phyloP scores from a whole-genome alignment of 2,329 filamentous ascomycete genomes.

The Ploettnerulaceae sp. region DNA sequence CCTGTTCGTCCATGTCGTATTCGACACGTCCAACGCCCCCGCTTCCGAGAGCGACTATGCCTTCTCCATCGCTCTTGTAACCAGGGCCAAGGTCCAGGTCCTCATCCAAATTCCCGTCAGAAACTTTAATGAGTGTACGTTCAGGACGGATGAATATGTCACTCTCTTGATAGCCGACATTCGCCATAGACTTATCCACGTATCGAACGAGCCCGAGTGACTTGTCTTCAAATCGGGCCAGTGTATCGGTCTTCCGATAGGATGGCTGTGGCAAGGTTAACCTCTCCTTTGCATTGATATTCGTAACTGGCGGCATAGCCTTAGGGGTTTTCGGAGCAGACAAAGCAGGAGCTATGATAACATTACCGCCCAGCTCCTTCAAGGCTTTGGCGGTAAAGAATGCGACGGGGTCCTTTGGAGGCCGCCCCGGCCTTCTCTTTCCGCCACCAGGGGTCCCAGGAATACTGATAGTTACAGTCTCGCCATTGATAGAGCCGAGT shows the following conservation, averaged over 20 bases:
- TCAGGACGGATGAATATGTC: constrained; percentile 81
- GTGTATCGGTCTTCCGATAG: constrained; percentile 73
- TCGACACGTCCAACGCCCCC: constrained; percentile 75
- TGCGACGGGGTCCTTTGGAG: constrained; percentile 56
- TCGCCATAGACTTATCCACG: constrained; percentile 94
- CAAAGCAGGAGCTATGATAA: constrained; percentile 19
- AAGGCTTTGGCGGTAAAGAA: constrained; percentile 47
- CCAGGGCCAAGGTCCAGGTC: constrained; percentile 46
- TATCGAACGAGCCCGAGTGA: constrained; percentile 82
- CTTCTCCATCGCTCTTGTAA: constrained; percentile 54
- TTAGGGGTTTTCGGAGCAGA: constrained; percentile 51
- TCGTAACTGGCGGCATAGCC: constrained; percentile 57
- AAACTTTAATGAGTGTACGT: constrained; percentile 61
- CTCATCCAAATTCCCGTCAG: constrained; percentile 55
- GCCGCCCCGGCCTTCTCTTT: constrained; percentile 58
- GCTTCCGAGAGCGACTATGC: constrained; percentile 43
- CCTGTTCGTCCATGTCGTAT: constrained; percentile 99
- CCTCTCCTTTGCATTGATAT: constrained; percentile 74
- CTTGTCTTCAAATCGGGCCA: constrained; percentile 77
- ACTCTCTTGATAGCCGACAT: constrained; percentile 91
- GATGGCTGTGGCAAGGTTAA: constrained; percentile 72
- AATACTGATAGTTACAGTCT: constrained; percentile 26
- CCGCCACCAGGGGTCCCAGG: constrained; percentile 38
- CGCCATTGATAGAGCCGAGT: constrained; percentile 23
- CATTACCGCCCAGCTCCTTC: constrained; percentile 23